phyloP scores from a whole-genome alignment of 352 stramenopile species.

The Thalassiosira allenii region DNA sequence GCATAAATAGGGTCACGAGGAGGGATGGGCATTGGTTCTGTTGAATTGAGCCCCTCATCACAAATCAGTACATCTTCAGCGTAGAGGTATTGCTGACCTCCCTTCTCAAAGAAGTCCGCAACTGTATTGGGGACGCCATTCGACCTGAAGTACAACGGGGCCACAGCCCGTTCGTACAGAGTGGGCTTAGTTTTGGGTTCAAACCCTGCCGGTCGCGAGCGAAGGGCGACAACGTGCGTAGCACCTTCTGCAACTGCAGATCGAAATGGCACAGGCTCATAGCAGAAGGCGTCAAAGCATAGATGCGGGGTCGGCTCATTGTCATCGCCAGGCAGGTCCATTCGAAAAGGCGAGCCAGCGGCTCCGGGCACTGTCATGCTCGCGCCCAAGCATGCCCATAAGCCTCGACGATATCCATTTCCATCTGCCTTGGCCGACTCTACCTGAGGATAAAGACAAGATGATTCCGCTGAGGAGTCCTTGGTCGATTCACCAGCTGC shows the following conservation, averaged over 20 bases:
- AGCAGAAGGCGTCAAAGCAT: constrained; percentile 83
- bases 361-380: constrained; percentile 81
- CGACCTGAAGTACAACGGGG: constrained; percentile 77
- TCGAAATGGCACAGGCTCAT: constrained; percentile 82
- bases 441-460: constrained; percentile 39
- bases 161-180: constrained; percentile 76
- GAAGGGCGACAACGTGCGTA: constrained; percentile 79
- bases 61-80: constrained; percentile 80
- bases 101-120: constrained; percentile 76
- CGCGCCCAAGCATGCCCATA: constrained; percentile 79
- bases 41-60: constrained; percentile 57
- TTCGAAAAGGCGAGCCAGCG: constrained; percentile 67
- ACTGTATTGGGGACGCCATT: constrained; percentile 67
- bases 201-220: constrained; percentile 66
- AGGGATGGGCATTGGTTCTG: constrained; percentile 69
- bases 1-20: constrained; percentile 75
- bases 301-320: constrained; percentile 47
- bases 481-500: neutral
- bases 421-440: constrained; percentile 36
- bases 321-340: constrained; percentile 25
- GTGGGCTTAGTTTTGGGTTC: constrained; percentile 66
- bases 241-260: constrained; percentile 79
- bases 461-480: neutral
- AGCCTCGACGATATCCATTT: constrained; percentile 49
- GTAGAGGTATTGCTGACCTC: constrained; percentile 84